These are phyloP conservation scores for Wickerhamomyces alni DNA, from an alignment of 805 yeast species.

Conservation along the genomic window DNA sequence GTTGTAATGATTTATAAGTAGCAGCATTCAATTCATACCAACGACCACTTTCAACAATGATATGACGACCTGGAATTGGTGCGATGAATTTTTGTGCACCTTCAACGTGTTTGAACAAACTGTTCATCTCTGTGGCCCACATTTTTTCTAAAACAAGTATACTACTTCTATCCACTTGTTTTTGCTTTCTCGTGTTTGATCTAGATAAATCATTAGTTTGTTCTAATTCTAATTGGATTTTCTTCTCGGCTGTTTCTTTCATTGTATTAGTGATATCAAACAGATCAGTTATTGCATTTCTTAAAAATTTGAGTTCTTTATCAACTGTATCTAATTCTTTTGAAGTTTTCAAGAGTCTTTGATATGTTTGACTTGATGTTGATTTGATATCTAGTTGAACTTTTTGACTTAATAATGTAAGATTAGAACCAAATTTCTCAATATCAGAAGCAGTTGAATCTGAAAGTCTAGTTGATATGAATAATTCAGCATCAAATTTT, in stretches of 20 bases:
- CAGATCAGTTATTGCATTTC: constrained; percentile 54
- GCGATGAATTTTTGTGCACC: constrained; percentile 83
- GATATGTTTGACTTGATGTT: constrained; percentile 57
- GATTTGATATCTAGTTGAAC: constrained; percentile 53
- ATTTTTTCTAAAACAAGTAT: constrained; percentile 68
- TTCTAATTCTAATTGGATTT: constrained; percentile 41
- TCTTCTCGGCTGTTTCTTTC: constrained; percentile 53
- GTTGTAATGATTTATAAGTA: constrained; percentile 73
- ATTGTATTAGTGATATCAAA: constrained; percentile 54
- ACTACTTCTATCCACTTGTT: constrained; percentile 54
- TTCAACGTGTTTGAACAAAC: constrained; percentile 75
- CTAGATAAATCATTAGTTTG: constrained; percentile 11
- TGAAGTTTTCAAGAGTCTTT: constrained; percentile 52
- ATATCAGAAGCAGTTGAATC: constrained; percentile 69
- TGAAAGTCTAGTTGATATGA: constrained; percentile 44
- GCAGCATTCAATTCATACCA: constrained; percentile 87
- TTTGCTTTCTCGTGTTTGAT: constrained; percentile 11
- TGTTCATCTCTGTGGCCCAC: constrained; percentile 72
- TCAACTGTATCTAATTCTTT: constrained; percentile 59
- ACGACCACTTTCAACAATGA: constrained; percentile 69
- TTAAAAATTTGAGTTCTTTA: constrained; percentile 53
- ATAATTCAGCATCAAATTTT: constrained; percentile 41
- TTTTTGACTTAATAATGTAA: constrained; percentile 40
- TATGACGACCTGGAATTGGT: constrained; percentile 73
- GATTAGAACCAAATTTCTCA: constrained; percentile 57